Conservation (phyloP, 306 rosid genomes). For the Gillenia trifoliata region DNA sequence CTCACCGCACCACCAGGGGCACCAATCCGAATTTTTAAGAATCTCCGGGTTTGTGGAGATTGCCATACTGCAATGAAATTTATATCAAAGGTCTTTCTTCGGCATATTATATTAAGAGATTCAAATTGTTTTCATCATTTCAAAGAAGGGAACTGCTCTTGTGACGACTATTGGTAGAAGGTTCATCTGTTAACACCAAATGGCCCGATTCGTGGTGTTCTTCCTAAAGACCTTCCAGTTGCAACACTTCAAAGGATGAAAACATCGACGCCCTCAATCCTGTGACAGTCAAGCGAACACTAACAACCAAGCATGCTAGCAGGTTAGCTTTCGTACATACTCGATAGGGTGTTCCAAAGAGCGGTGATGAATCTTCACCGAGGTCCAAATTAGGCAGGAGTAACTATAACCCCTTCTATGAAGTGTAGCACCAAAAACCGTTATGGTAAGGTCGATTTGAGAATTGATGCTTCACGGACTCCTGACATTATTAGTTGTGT, state of each 20-base stretch:
- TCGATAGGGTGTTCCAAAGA: not conserved
- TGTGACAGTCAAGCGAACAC: not conserved
- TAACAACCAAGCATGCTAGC: not conserved
- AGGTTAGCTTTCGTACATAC: not conserved
- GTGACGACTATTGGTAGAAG: conserved; percentile 84
- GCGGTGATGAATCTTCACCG: no score
- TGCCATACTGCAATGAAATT: conserved; percentile 84
- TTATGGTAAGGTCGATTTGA: not conserved
- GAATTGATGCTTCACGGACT: not conserved
- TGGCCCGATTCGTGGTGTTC: not conserved
- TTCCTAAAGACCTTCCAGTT: not conserved
- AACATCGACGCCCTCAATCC: not conserved
- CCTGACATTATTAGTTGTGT: not conserved
- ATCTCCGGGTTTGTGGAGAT: conserved; percentile 87
- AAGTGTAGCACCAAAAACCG: not conserved
- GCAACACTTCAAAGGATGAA: conserved; percentile 1
- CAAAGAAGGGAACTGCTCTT: conserved; percentile 68
- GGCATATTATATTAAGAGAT: conserved; percentile 83
- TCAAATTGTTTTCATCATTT: conserved; percentile 90
- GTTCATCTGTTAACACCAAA: not conserved
- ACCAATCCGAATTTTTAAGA: conserved; percentile 75
- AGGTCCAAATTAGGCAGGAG: no score
- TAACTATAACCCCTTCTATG: no score
- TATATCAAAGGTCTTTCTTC: conserved; percentile 44
- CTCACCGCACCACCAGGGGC: conserved; percentile 49